Evolutionary conservation across 495 filamentous ascomycete species (phyloP).

Genomic region (Talaromyces stipitatus): DNA sequence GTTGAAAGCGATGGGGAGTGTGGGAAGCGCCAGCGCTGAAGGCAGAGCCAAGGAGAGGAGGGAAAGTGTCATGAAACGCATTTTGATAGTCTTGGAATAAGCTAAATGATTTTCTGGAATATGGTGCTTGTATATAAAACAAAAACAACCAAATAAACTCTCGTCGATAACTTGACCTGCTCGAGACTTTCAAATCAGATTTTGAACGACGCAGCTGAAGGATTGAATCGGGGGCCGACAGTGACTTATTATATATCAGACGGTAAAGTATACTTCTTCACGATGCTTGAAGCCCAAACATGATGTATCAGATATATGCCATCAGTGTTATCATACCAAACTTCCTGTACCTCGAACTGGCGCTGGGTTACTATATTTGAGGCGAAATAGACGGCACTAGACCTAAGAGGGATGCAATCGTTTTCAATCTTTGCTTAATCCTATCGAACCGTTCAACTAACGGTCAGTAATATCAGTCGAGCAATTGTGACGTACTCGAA

Average conservation of each 20-base stretch:
- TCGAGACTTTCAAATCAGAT: no score
- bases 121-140: no score
- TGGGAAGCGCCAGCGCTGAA: neutral
- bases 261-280: neutral
- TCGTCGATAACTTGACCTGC: no score
- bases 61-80: neutral
- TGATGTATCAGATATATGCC: neutral
- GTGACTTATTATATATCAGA: neutral
- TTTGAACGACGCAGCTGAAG: no score
- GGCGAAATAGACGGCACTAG: neutral
- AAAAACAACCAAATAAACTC: no score
- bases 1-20: no score
- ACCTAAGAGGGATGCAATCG: no score
- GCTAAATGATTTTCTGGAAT: no score
- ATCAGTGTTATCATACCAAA: neutral
- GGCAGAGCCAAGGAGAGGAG: neutral
- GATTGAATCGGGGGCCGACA: no score
- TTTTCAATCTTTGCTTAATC: no score
- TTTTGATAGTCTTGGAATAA: neutral
- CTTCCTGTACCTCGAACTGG: neutral
- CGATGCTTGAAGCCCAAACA: neutral
- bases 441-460: no score
- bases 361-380: neutral
- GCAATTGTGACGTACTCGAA: neutral
- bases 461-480: neutral